Conservation (phyloP, 306 rosid genomes). For the Cucurbita pepo region DNA sequence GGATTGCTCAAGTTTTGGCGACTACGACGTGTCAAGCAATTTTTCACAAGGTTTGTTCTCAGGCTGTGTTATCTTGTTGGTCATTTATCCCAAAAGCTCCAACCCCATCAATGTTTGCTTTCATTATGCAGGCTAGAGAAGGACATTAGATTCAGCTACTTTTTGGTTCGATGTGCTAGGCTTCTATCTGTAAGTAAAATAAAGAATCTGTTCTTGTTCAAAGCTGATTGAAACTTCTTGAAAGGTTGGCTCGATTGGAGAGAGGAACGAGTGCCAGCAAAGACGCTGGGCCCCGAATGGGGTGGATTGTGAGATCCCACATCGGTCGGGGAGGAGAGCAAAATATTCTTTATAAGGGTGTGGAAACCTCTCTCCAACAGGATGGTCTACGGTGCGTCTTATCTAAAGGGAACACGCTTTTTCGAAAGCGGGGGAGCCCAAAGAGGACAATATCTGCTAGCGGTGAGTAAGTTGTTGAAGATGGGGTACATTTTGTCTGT, state of each 20-base stretch:
- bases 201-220: neutral
- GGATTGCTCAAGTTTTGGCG: constrained; percentile 86
- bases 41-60: constrained; percentile 56
- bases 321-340: too few species aligned
- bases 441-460: too few species aligned
- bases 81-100: neutral
- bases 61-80: neutral
- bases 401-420: too few species aligned
- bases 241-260: neutral
- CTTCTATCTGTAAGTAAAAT: constrained; percentile 51
- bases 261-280: too few species aligned
- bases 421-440: too few species aligned
- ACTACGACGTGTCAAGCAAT: constrained; percentile 57
- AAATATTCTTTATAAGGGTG: too few species aligned
- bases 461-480: neutral
- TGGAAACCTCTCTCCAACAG: too few species aligned
- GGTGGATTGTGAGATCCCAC: too few species aligned
- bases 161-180: constrained; percentile 67
- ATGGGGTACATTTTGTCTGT: neutral
- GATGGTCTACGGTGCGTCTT: too few species aligned
- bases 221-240: neutral
- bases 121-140: constrained; percentile 60
- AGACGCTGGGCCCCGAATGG: too few species aligned
- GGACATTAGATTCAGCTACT: constrained; percentile 88
- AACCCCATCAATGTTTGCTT: neutral